phyloP scores from a whole-genome alignment of 257 asterid genomes.

The Solanum chilense region DNA sequence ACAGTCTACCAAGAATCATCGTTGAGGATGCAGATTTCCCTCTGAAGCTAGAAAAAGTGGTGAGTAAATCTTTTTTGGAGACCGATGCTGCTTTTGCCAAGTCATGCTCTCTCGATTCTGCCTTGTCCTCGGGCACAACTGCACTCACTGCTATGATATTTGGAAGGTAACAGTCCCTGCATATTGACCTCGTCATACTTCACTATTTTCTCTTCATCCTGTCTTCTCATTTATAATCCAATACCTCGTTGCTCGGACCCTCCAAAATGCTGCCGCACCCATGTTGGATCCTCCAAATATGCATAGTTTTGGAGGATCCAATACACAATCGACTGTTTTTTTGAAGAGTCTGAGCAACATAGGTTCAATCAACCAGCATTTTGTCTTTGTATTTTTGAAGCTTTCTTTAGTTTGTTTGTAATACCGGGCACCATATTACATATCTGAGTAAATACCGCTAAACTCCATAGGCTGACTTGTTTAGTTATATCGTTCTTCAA shows the following conservation, averaged over 20 bases:
- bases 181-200: background rate
- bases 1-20: slow-evolving; percentile 69
- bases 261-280: background rate
- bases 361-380: background rate
- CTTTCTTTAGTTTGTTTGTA: background rate
- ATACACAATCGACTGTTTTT: background rate
- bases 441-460: background rate
- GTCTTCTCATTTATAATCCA: background rate
- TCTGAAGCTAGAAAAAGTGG: slow-evolving; percentile 70
- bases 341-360: background rate
- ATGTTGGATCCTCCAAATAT: background rate
- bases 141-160: slow-evolving; percentile 87
- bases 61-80: slow-evolving; percentile 66
- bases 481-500: background rate
- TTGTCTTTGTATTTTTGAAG: background rate
- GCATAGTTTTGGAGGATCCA: background rate
- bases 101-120: slow-evolving; percentile 53
- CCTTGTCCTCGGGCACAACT: slow-evolving; percentile 82
- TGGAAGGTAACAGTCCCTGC: slow-evolving; percentile 42
- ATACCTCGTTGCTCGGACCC: background rate
- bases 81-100: slow-evolving; percentile 67
- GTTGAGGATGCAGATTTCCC: slow-evolving; percentile 84
- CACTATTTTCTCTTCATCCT: background rate
- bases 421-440: background rate
- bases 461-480: background rate